These are phyloP conservation scores for Termitomyces sp. DNA, from an alignment of 768 basidiomycete genomes.

Conservation along the genomic window DNA sequence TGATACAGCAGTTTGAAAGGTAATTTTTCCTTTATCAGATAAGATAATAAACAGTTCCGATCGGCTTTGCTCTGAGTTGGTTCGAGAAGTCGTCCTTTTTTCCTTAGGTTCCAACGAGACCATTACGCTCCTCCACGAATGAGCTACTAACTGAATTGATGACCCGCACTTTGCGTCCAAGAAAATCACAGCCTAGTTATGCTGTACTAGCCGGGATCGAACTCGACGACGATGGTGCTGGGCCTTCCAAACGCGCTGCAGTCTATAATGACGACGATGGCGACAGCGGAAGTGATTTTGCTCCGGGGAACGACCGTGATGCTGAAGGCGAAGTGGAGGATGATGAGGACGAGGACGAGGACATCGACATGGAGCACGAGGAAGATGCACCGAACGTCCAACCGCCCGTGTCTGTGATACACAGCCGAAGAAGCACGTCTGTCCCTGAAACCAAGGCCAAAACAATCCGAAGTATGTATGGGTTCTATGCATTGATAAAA, in stretches of 20 bases:
- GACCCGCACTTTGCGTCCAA: slow-evolving; percentile 53
- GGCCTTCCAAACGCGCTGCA: slow-evolving; percentile 39
- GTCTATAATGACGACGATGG: slow-evolving; percentile 23
- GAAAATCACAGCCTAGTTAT: slow-evolving; percentile 53
- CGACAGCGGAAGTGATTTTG: slow-evolving; percentile 54
- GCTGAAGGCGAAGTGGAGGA: slow-evolving; percentile 24
- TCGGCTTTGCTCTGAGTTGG: too few species aligned
- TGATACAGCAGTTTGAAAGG: too few species aligned
- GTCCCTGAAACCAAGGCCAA: slow-evolving; percentile 19
- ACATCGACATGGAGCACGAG: slow-evolving; percentile 24
- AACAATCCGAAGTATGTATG: slow-evolving; percentile 25
- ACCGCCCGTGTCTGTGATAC: slow-evolving; percentile 8
- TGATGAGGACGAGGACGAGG: slow-evolving; percentile 18
- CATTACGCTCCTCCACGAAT: background rate
- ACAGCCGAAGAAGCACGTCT: slow-evolving; percentile 17
- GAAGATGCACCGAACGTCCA: slow-evolving; percentile 19
- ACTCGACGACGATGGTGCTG: slow-evolving; percentile 32
- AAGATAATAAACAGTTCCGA: too few species aligned
- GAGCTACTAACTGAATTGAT: slow-evolving; percentile 28
- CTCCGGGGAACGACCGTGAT: slow-evolving; percentile 24
- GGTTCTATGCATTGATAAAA: too few species aligned
- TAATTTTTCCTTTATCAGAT: too few species aligned
- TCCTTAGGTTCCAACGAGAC: background rate
- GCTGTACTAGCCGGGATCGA: slow-evolving; percentile 30
- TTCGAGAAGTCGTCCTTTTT: too few species aligned